A percentile compares a stretch with the other conserved stretches of the same genome.
These are phyloP conservation scores for Calocybe cyanea DNA, from an alignment of 768 basidiomycete genomes.

Conservation along the genomic window DNA sequence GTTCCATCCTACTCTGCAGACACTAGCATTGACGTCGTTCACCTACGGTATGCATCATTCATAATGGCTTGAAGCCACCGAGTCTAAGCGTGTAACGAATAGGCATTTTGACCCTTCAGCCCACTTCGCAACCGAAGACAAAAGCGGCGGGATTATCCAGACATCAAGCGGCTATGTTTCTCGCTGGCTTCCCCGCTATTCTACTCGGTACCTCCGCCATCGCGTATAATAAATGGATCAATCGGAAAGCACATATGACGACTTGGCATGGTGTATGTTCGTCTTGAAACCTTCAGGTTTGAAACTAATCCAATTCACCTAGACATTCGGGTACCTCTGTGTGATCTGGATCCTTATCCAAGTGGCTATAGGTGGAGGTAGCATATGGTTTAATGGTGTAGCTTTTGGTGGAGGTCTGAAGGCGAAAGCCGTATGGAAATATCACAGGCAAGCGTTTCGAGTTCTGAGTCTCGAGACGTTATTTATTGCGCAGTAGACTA, in stretches of 20 bases:
- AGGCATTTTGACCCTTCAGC: conserved; percentile 77
- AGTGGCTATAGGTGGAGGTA: conserved; percentile 61
- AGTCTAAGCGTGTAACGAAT: neutral
- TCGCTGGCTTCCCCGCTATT: conserved; percentile 53
- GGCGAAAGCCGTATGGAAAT: conserved; percentile 80
- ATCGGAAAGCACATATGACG: conserved; percentile 53
- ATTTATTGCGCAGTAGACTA: conserved; percentile 48
- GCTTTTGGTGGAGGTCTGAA: conserved; percentile 67
- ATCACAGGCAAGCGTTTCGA: conserved; percentile 55
- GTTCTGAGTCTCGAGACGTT: neutral
- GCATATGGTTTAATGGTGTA: conserved; percentile 71
- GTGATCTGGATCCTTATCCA: conserved; percentile 62
- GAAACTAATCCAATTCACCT: neutral
- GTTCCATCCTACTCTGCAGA: conserved; percentile 63
- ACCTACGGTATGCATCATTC: conserved; percentile 48
- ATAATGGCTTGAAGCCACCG: neutral
- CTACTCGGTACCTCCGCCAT: conserved; percentile 60
- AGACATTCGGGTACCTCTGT: conserved; percentile 66
- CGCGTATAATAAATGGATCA: conserved; percentile 53
- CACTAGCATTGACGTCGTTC: conserved; percentile 49
- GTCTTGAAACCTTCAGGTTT: neutral
- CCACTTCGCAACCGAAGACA: conserved; percentile 60
- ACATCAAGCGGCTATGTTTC: conserved; percentile 63
- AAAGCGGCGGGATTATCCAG: conserved; percentile 65
- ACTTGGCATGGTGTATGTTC: conserved; percentile 71